A percentile compares a stretch with the other conserved stretches of the same genome.
Conservation (phyloP, 495 filamentous ascomycete genomes). For the Talaromyces nanjingensis region DNA sequence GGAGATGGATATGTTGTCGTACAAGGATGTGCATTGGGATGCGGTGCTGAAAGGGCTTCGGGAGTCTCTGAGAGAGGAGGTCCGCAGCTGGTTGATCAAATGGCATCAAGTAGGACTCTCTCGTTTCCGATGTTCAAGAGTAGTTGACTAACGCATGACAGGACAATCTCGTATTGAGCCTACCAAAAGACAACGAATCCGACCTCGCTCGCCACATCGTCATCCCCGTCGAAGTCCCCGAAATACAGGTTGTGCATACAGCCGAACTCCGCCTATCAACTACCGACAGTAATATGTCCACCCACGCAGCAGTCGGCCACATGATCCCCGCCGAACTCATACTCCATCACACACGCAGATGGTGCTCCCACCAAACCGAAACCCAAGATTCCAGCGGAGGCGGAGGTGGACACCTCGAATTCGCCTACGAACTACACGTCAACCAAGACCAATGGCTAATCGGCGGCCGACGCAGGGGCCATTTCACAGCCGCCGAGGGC, state of each 20-base stretch:
- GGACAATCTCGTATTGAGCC: slow-evolving; percentile 27
- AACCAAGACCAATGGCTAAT: slow-evolving; percentile 75
- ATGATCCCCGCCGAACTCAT: slow-evolving; percentile 62
- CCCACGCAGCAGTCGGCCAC: slow-evolving; percentile 55
- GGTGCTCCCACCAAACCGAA: slow-evolving; percentile 47
- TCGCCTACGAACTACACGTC: slow-evolving; percentile 76
- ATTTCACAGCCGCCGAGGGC: slow-evolving; percentile 57
- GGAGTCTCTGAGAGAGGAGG: slow-evolving; percentile 23
- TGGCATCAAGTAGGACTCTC: slow-evolving; percentile 49
- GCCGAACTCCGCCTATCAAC: slow-evolving; percentile 58
- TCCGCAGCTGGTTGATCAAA: slow-evolving; percentile 34
- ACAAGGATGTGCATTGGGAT: slow-evolving; percentile 35
- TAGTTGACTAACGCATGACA: slow-evolving; percentile 20
- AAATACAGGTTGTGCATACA: slow-evolving; percentile 76
- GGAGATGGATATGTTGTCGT: slow-evolving; percentile 35
- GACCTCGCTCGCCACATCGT: slow-evolving; percentile 37
- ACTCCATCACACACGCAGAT: slow-evolving; percentile 71
- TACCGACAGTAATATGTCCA: slow-evolving; percentile 18
- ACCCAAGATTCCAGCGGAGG: slow-evolving; percentile 22
- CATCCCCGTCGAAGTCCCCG: slow-evolving; percentile 74
- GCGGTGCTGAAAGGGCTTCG: slow-evolving; percentile 32
- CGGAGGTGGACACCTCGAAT: slow-evolving; percentile 50
- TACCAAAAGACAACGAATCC: slow-evolving; percentile 23
- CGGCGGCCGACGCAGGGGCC: slow-evolving; percentile 69
- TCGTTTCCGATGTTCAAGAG: too few species aligned